A percentile compares a stretch with the other conserved stretches of the same genome.
Evolutionary conservation across 768 basidiomycete species (phyloP).

Genomic region (Clitopilus hobsonii): DNA sequence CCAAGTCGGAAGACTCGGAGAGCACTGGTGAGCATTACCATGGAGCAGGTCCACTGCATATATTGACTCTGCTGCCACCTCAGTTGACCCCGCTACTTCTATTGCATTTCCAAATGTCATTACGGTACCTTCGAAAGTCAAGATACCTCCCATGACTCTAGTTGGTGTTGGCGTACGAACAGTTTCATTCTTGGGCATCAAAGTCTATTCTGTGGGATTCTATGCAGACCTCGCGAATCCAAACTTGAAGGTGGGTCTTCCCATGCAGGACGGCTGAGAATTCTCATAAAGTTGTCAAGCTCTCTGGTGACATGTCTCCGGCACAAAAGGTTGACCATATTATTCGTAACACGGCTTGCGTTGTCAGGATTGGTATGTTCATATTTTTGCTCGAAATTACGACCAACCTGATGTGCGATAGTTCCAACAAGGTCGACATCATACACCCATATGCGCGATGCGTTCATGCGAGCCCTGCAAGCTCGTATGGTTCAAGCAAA

Average conservation of each 20-base stretch:
- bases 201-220: conserved; percentile 88
- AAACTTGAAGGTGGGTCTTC: background rate
- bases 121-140: conserved; percentile 56
- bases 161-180: conserved; percentile 84
- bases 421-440: conserved; percentile 80
- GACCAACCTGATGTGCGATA: conserved; percentile 18
- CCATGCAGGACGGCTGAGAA: background rate
- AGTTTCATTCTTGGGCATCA: conserved; percentile 83
- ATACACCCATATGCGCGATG: conserved; percentile 78
- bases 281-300: conserved; percentile 25
- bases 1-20: background rate
- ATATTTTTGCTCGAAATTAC: background rate
- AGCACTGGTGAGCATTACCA: background rate
- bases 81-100: conserved; percentile 72
- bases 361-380: conserved; percentile 65
- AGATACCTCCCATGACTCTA: conserved; percentile 59
- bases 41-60: background rate
- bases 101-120: conserved; percentile 70
- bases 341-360: conserved; percentile 61
- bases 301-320: conserved; percentile 48
- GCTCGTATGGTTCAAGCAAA: conserved; percentile 49
- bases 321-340: conserved; percentile 73
- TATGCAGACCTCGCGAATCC: conserved; percentile 79
- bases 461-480: conserved; percentile 72
- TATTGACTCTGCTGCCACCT: background rate